Evolutionary conservation across 106 monocot species (phyloP).

Genomic region (Dendrobium officinale): DNA sequence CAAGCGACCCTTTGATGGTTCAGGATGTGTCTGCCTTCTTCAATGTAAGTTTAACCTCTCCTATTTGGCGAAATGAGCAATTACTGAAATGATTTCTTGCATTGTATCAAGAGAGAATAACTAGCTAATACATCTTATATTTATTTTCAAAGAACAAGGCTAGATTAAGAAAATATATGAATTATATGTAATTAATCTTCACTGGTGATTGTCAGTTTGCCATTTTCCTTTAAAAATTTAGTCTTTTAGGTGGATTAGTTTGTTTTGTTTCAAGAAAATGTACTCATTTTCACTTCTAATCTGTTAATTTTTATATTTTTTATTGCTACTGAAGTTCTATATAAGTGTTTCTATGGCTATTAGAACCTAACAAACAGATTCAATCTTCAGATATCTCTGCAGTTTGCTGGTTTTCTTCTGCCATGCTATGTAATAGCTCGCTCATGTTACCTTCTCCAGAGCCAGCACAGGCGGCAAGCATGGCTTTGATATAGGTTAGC

Average conservation of each 20-base stretch:
- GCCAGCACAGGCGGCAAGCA: constrained; percentile 55
- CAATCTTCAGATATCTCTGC: constrained; percentile 59
- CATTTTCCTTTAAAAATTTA: neutral
- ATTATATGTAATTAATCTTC: too few relatives aligned
- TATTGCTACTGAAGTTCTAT: neutral
- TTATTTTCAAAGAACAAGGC: too few relatives aligned
- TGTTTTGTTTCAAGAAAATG: neutral
- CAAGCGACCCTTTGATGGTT: constrained; percentile 39
- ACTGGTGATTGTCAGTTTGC: neutral
- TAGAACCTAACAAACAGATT: neutral
- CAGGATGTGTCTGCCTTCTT: constrained; percentile 60
- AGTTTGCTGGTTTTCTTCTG: constrained; percentile 68
- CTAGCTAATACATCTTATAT: too few relatives aligned
- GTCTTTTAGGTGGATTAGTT: neutral
- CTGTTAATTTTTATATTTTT: neutral
- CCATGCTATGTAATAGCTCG: constrained; percentile 81
- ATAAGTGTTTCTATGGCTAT: neutral
- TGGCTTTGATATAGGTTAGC: constrained; percentile 2
- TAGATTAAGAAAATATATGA: too few relatives aligned
- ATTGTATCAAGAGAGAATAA: too few relatives aligned
- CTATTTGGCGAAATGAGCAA: neutral
- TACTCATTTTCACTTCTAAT: too few relatives aligned
- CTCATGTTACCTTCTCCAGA: constrained; percentile 54
- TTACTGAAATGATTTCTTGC: too few relatives aligned
- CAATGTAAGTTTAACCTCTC: constrained; percentile 51